Percentiles rank a stretch among this genome's conserved stretches.
phyloP scores from a whole-genome alignment of 805 yeast genomes.

The Metschnikowia baotianmanensis region DNA sequence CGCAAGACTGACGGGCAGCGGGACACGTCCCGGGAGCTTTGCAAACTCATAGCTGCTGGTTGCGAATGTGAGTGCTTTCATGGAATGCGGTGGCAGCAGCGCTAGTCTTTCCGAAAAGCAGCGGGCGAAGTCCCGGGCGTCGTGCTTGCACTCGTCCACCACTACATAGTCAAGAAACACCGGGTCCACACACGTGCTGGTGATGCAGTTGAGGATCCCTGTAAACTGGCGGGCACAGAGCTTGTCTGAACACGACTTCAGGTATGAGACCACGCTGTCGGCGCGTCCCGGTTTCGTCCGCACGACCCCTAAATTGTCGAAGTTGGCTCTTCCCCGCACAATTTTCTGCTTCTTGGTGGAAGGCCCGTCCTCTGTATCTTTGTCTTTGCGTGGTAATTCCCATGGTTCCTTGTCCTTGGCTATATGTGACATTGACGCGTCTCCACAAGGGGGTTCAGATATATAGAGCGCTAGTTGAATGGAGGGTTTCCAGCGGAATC shows the following conservation, averaged over 20 bases:
- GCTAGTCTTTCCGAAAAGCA: constrained; percentile 37
- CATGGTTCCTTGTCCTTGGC: constrained; percentile 24
- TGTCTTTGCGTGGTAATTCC: too few species aligned
- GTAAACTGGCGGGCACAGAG: constrained; percentile 59
- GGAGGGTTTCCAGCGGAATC: constrained; percentile 18
- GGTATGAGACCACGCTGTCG: constrained; percentile 68
- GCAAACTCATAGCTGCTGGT: constrained; percentile 24
- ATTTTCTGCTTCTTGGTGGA: constrained; percentile 16
- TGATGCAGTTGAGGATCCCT: constrained; percentile 50
- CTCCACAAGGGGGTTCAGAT: constrained; percentile 90
- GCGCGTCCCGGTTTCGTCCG: constrained; percentile 91
- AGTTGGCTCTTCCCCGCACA: constrained; percentile 63
- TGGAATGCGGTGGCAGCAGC: constrained; percentile 11
- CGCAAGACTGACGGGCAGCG: constrained; percentile 33
- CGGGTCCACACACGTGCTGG: constrained; percentile 34
- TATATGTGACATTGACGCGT: constrained; percentile 60
- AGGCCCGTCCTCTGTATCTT: constrained; percentile 3
- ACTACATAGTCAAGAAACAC: constrained; percentile 49
- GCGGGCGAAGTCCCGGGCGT: constrained; percentile 32
- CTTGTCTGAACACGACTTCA: constrained; percentile 91
- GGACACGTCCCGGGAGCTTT: constrained; percentile 21
- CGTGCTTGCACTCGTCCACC: constrained; percentile 35
- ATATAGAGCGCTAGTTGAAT: constrained; percentile 54
- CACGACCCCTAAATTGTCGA: constrained; percentile 56
- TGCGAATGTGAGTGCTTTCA: constrained; percentile 24